Base-by-base conservation (phyloP, 176 grass and related monocot genomes). In the Olyra latifolia region DNA sequence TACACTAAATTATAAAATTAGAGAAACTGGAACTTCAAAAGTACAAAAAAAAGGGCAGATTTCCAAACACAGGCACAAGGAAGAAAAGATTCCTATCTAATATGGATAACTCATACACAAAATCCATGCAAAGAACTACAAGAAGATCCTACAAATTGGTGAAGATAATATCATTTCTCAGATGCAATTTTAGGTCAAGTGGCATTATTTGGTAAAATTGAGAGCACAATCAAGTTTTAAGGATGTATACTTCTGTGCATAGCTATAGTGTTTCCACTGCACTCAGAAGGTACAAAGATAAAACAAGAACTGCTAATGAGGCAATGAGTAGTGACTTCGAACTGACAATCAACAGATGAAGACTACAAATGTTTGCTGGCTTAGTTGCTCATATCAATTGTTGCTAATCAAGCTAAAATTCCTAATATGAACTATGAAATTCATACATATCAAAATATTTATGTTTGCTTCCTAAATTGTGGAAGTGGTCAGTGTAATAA, bases 131-230 rank as follows among this genome's bases (percentile, higher is more conserved):
- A 54, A 53, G 0, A 6, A 61, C 59, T 22, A 41, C 10, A 49
- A 23, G 15, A 69, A 44, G 29, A 63, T 54, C 13, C 25, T 45
- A 46, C 24, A 70, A 47, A 30, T 55, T 23, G 30, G 52, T 54
- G 40, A 23, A 69, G 25, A 15, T n/a, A 66, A 64, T 8, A 58
- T 64, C 39, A 24, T 12, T 32, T 32, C 24, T 47, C 4, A 71
- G 10, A 63, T 11, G 69, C 27, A 78, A 72, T 50, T 65, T 2
- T 70, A 73, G 29, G 17, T 88, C 71, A 35, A 76, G 46, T 9
- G 30, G 28, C 2, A 62, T 19, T 73, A 74, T 74, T 49, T 66
- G 11, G 5, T 48, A 71, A 59, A 79, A 10, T 11, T 44, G 8
- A 29, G 14, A 10, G 4, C 3, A 29, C 69, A 71, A 49, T 53